Conservation (phyloP, 108 stramenopile genomes). For the Ochromonas danica region DNA sequence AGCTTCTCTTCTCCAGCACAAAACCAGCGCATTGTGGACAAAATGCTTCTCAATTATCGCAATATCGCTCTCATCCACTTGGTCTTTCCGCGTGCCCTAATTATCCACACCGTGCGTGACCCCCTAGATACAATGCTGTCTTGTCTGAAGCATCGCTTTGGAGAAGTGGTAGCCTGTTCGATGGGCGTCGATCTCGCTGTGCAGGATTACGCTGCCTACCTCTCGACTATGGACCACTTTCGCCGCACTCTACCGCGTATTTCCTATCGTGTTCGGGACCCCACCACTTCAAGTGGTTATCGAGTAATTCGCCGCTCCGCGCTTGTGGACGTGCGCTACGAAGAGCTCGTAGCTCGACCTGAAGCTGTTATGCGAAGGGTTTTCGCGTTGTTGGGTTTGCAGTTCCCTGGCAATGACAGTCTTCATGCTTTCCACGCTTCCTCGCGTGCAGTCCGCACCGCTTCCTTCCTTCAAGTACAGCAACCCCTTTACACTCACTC, state of each 20-base stretch:
- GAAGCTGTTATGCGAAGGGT: not conserved
- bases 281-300: not conserved
- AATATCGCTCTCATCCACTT: constrained; percentile 6
- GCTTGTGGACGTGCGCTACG: not conserved
- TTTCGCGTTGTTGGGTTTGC: not conserved
- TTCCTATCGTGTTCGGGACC: not conserved
- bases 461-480: not conserved
- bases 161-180: not conserved
- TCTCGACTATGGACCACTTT: not conserved
- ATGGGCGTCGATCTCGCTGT: not conserved
- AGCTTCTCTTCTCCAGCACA: too few relatives aligned
- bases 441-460: not conserved
- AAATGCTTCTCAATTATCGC: constrained; percentile 10
- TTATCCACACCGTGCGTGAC: constrained; percentile 22
- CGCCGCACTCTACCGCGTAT: not conserved
- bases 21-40: not conserved
- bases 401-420: not conserved
- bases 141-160: constrained; percentile 7
- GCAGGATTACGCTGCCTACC: not conserved
- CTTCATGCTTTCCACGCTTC: too few relatives aligned
- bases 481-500: not conserved
- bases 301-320: not conserved
- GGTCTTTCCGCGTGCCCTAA: not conserved
- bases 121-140: constrained; percentile 10
- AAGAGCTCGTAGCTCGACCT: not conserved